Evolutionary conservation across 176 grass and related monocot species (phyloP), one percentile per base, ranked within the genome.

Genomic region (Panicum miliaceum): DNA sequence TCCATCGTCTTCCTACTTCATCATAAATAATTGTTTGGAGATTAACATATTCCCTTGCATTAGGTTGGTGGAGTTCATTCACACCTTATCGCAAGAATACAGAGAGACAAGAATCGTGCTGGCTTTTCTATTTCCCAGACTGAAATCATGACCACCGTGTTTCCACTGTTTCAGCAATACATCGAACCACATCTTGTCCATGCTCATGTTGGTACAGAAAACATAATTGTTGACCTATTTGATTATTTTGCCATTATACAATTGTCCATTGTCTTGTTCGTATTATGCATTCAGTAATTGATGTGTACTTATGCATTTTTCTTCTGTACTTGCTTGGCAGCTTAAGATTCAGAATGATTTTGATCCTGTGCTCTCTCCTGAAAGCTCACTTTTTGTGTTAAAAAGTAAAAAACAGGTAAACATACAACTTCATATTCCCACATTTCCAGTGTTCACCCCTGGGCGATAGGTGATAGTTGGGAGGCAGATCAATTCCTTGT

Each of bases 161-260:
- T 98, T 92, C 96, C 93, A 20, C 84, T 95, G 59, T 98, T 98
- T 89, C 93, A 98, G 69, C 93, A 95, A 76, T 89, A 95, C 74
- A 98, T 98, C 79, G 96, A 98, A 90, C 96, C 96, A 82, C 96
- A 98, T 90, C 96, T 98, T 95, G 93, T 98, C 29, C 87, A 98
- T 98, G 96, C 96, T 91, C 96, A 98, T 95, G 96, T 98, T 95
- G 89, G 96, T 95, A 95, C 96, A 92, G 90, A 62, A 87, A 87
- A 92, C 77, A 86, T 79, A 70, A 86, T 29, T 77, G 52, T 85
- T 92, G 3, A 68, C 27, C 15, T 85, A 23, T 85, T 68, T 60
- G 57, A 26, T 79, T 71, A 26, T 67, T 46, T 76, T 53, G 57
- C 56, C 75, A 41, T 66, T 76, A 27, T 69, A 50, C 72, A 10